Base-by-base conservation (phyloP, 257 asterid genomes). In the Nicotiana sylvestris region DNA sequence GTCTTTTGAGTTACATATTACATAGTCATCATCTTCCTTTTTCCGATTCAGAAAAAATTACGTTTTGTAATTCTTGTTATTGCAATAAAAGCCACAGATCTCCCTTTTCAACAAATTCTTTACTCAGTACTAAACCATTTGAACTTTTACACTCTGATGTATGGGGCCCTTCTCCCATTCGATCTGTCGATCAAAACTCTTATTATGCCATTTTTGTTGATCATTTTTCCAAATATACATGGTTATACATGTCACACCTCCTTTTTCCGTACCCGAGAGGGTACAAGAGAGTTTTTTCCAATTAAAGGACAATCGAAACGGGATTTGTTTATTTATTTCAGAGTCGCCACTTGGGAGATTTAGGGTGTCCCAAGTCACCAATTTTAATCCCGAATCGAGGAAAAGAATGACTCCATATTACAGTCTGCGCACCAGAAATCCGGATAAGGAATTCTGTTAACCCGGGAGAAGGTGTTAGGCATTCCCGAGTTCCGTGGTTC, bases 151-250 rank as follows among this genome's bases (percentile, higher is more conserved):
- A 58, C 27, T 60, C 74, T 9, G 60, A 57, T 5, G 10, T 79
- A 7, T 79, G 35, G 60, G 82, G 72, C 17, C 74, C 82, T 9
- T 57, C 57, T n/a, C 74, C 72, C 17, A n/a, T 79, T 16, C 15
- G 17, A 6, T 60, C 57, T 1, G 16, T 39, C n/a, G 77, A 80
- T 7, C 17, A 29, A 6, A 37, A 35, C 10, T 13, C 39, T 21
- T 80, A 80, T 2, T 80, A 64, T 15, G 62, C 62, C 2, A 43
- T 80, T 10, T 80, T 62, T 10, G 49, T 80, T 64, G 83, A 78
- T 37, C 35, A 35, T 9, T 55, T 32, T 35, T 30, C 35, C 8
- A 58, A 78, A 21, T 78, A 30, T n/a, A 27, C 12, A 2, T 77
- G 57, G 82, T 33, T 78, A 16, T 58, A 27, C 25, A 27, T 21